These are phyloP conservation scores for Lithocarpus polystachyus DNA, from an alignment of 306 rosid genomes.

Conservation along the genomic window DNA sequence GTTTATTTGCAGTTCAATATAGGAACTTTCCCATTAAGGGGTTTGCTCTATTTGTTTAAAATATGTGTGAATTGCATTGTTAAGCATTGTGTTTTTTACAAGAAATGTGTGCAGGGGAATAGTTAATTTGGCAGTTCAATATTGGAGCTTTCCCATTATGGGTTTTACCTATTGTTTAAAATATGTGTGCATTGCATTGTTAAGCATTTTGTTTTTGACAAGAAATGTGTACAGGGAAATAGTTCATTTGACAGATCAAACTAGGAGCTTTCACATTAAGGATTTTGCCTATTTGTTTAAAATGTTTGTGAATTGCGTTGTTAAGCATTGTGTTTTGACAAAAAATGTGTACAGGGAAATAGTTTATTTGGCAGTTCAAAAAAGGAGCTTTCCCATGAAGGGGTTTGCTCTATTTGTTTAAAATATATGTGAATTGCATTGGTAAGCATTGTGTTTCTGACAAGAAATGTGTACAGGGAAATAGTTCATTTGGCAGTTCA, in stretches of 20 bases:
- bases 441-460: conserved; percentile 15
- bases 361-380: neutral
- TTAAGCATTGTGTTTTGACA: no score
- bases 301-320: no score
- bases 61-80: neutral
- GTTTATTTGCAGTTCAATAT: no score
- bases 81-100: no score
- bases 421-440: neutral
- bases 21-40: neutral
- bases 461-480: conserved; percentile 35
- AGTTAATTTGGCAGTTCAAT: neutral
- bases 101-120: no score
- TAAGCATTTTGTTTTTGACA: conserved; percentile 18
- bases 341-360: no score
- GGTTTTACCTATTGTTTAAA: neutral
- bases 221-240: conserved; percentile 37
- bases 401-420: neutral
- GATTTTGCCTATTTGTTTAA: no score
- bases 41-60: neutral
- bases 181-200: neutral
- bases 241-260: conserved; percentile 13
- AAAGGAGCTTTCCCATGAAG: neutral
- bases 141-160: neutral
- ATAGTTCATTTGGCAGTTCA: conserved; percentile 22
- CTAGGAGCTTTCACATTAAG: neutral